phyloP scores from a whole-genome alignment of 768 basidiomycete species.

The Dioszegia aurantiaca region DNA sequence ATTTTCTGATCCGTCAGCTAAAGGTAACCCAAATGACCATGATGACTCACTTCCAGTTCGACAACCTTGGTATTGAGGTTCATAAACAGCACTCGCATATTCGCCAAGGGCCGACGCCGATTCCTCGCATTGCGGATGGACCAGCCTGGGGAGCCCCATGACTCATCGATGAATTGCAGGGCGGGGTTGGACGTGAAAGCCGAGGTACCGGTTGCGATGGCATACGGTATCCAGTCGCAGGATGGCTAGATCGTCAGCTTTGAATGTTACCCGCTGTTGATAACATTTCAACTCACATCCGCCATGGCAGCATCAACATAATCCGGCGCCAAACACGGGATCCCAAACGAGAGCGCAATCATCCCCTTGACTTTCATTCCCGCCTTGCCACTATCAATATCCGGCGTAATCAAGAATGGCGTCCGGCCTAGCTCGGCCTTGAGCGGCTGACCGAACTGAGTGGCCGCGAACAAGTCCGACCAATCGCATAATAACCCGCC shows the following conservation, averaged over 20 bases:
- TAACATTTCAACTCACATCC: conserved; percentile 16
- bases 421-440: neutral
- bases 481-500: conserved; percentile 5
- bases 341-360: conserved; percentile 75
- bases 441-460: conserved; percentile 4
- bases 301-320: conserved; percentile 54
- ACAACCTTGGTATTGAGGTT: conserved; percentile 15
- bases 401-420: conserved; percentile 6
- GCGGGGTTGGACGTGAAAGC: conserved; percentile 54
- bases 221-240: conserved; percentile 63
- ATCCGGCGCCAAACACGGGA: conserved; percentile 68
- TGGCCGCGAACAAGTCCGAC: neutral
- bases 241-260: conserved; percentile 26
- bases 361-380: conserved; percentile 71
- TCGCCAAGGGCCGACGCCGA: conserved; percentile 24
- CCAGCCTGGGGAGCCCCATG: conserved; percentile 59
- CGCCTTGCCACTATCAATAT: neutral
- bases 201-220: conserved; percentile 60
- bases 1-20: conserved; percentile 51
- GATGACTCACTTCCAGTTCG: conserved; percentile 25
- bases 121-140: conserved; percentile 44
- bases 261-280: conserved; percentile 15
- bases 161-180: conserved; percentile 58
- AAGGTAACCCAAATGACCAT: no score
- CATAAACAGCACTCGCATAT: conserved; percentile 29